Conservation (phyloP, 2,329 filamentous ascomycete species). For the Fusarium coicis region DNA sequence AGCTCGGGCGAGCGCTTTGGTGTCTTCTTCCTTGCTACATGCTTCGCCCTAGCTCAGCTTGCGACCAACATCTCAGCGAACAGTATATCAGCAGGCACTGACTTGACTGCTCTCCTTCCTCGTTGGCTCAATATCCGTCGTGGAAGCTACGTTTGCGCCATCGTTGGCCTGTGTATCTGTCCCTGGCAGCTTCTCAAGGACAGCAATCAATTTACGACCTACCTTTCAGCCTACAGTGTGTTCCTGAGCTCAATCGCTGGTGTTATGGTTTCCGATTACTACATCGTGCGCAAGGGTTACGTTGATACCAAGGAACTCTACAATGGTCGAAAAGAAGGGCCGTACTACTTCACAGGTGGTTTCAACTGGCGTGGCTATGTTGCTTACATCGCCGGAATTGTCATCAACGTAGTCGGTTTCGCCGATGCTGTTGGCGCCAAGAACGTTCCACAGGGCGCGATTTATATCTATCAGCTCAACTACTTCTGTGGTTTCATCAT, state of each 20-base stretch:
- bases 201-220: slow-evolving; percentile 88
- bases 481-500: slow-evolving; percentile 89
- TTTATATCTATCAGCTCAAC: slow-evolving; percentile 90
- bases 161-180: slow-evolving; percentile 84
- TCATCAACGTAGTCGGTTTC: slow-evolving; percentile 93
- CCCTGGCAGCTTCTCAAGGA: slow-evolving; percentile 82
- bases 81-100: too few relatives aligned
- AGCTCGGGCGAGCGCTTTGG: slow-evolving; percentile 76
- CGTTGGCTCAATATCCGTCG: slow-evolving; percentile 86
- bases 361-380: slow-evolving; percentile 86
- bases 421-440: slow-evolving; percentile 77
- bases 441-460: slow-evolving; percentile 79
- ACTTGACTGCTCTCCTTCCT: slow-evolving; percentile 83
- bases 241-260: slow-evolving; percentile 94
- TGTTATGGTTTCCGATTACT: slow-evolving; percentile 92
- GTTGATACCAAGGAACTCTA: slow-evolving; percentile 83
- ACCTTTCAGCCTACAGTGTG: slow-evolving; percentile 90
- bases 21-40: slow-evolving; percentile 76
- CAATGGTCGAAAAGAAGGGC: slow-evolving; percentile 71
- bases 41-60: slow-evolving; percentile 82
- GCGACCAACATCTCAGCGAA: slow-evolving; percentile 70
- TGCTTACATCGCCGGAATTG: slow-evolving; percentile 83
- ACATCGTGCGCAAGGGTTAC: slow-evolving; percentile 84
- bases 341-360: slow-evolving; percentile 80
- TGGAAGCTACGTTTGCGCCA: slow-evolving; percentile 86